Evolutionary conservation across 352 stramenopile species (phyloP), one percentile per base, ranked within the genome.

Genomic region (Phytophthora pisi): DNA sequence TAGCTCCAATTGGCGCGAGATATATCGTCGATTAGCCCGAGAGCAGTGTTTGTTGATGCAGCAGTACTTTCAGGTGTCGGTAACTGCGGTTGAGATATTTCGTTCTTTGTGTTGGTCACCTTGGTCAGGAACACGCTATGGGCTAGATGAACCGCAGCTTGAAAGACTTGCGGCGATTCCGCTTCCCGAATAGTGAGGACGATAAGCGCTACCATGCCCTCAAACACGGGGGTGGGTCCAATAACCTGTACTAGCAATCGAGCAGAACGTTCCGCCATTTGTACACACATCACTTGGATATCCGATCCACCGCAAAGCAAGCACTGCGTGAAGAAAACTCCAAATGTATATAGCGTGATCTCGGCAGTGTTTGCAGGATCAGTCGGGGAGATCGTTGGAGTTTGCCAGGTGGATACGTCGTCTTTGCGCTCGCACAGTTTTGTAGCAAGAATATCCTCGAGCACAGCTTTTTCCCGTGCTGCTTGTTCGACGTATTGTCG

Each of bases 241-340:
- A 80, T 47, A 1, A 15, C 23, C 2, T 76, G 51, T 43, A 57
- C 62, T 1, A 75, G 5, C 0, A 86, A 18, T n/a, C 57, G 16
- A 16, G 64, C 28, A n/a, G 75, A 72, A 1, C 74, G 72, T 51
- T 89, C 80, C 0, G 57, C 77, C n/a, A 73, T 69, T 26, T 64
- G 49, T 18, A 84, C n/a, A 16, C 59, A 68, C 18, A 60, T 58
- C 1, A 66, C 58, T 23, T 74, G 66, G 38, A 79, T 52, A 15
- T 82, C 74, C 0, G 55, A 24, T 31, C 36, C 40, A 42, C 70
- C 65, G 31, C 51, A 69, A 11, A 66, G 56, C 16, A 86, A 15
- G 45, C 80, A 88, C 46, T 86, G 74, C 0, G 77, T 74, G 20
- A 88, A 87, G 57, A 85, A 78, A 8, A 45, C 60, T 20, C 82